Evolutionary conservation across 345 rosid species (phyloP), one percentile per base, ranked within the genome.

Genomic region (Hibiscus mutabilis): DNA sequence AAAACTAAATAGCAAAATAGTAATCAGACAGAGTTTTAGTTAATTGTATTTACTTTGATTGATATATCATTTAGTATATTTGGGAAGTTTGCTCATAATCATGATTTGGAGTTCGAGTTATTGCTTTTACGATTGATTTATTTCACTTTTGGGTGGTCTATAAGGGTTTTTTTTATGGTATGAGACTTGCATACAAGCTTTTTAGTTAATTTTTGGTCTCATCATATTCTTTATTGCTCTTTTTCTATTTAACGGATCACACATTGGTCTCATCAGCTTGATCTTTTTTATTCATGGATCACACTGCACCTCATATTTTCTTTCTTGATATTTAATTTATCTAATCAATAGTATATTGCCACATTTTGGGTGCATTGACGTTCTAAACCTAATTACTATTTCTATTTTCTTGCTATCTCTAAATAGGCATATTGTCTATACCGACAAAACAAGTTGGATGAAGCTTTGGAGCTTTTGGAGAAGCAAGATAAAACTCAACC

Each of bases 401-500:
- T 49, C 1, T 25, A 4, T n/a, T 49, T 27, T 49, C 25, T 67
- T 67, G 49, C 33, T 72, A 52, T 16, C 33, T 51, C 22, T 19
- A 63, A 8, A 59, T 73, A 91, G 99, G 99, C 97, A 16, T 95
- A 95, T 83, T 92, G 99, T 81, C 84, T 88, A 22, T 95, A 95
- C 87, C 87, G 95, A 75, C 92, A 85, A 74, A 90, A 95, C 86
- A 90, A 89, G 84, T 73, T 89, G 74, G 88, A 86, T 60, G 97
- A 90, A 64, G 97, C 97, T 18, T 70, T 89, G 74, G 88, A 55
- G 49, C 81, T 74, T 59, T 70, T 95, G 78, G 85, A 69, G 77
- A 79, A 80, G 68, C 86, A 73, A 64, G 96, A 89, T 77, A 82
- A 59, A 66, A 82, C 77, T 77, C 57, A 85, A n/a, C 78, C 84